phyloP scores from a whole-genome alignment of 805 yeast genomes.

The Henningerozyma blattae region DNA sequence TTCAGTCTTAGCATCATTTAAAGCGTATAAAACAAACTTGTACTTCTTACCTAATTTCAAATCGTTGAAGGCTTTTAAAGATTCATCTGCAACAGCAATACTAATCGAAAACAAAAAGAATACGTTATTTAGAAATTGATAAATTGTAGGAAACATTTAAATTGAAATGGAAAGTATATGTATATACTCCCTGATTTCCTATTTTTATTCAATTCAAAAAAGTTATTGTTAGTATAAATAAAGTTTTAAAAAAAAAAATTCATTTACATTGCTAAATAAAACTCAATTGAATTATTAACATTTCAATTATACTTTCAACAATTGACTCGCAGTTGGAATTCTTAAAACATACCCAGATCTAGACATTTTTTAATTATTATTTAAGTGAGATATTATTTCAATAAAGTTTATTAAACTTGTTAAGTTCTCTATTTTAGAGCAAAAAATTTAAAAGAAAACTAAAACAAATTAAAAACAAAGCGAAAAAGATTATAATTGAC shows the following conservation, averaged over 20 bases:
- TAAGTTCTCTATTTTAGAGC: no score
- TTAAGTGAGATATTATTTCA: no score
- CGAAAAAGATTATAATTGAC: no score
- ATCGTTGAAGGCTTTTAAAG: constrained; percentile 88
- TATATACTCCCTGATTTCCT: background rate
- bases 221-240: background rate
- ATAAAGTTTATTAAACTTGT: no score
- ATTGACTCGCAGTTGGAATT: background rate
- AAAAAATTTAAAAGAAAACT: no score
- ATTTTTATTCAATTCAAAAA: no score
- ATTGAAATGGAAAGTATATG: background rate
- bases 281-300: no score
- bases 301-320: no score
- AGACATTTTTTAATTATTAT: constrained; percentile 17
- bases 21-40: constrained; percentile 71
- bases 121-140: background rate
- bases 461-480: no score
- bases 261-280: no score
- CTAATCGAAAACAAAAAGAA: constrained; percentile 24
- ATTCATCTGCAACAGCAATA: constrained; percentile 81
- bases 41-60: constrained; percentile 85
- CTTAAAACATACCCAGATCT: constrained; percentile 27
- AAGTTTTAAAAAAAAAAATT: background rate
- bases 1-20: constrained; percentile 80
- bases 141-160: background rate